Evolutionary conservation across 2,329 filamentous ascomycete species (phyloP).

Genomic region (Ascocoryne sarcoides): DNA sequence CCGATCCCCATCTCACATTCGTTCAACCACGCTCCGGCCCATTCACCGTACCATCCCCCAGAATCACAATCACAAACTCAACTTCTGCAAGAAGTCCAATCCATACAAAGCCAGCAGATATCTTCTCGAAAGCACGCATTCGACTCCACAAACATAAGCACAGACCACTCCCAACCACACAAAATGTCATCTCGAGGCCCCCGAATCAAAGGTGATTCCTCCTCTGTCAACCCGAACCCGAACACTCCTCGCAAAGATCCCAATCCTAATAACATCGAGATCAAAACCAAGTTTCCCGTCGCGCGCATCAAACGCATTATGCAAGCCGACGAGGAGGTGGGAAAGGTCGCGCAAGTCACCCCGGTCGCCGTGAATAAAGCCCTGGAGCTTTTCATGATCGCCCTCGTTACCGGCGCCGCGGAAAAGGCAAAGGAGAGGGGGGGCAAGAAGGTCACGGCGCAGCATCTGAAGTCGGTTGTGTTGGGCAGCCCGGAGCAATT

Average conservation of each 20-base stretch:
- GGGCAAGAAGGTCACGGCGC: slow-evolving; percentile 81
- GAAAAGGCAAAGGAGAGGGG: slow-evolving; percentile 73
- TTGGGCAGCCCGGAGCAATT: slow-evolving; percentile 75
- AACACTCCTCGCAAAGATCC: slow-evolving; percentile 32
- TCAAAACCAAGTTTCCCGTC: slow-evolving; percentile 93
- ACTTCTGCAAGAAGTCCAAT: background rate
- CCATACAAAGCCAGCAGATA: background rate
- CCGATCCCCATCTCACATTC: slow-evolving; percentile 20
- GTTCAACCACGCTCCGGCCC: slow-evolving; percentile 7
- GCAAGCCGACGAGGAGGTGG: slow-evolving; percentile 98
- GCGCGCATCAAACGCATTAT: slow-evolving; percentile 98
- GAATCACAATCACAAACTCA: slow-evolving; percentile 8
- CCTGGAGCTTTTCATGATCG: slow-evolving; percentile 95
- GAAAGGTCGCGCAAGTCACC: slow-evolving; percentile 95
- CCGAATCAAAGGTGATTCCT: slow-evolving; percentile 9
- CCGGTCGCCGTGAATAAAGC: slow-evolving; percentile 93
- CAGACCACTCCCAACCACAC: slow-evolving; percentile 1
- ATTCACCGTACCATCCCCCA: slow-evolving; percentile 4
- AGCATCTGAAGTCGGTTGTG: slow-evolving; percentile 87
- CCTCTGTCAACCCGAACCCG: slow-evolving; percentile 2
- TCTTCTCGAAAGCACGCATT: background rate
- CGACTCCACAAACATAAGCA: background rate
- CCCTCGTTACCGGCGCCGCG: slow-evolving; percentile 80
- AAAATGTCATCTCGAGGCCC: slow-evolving; percentile 13
- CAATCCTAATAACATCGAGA: slow-evolving; percentile 45